These are phyloP conservation scores for Colletotrichum viniferum DNA, from an alignment of 2,329 filamentous ascomycete species.

Conservation along the genomic window DNA sequence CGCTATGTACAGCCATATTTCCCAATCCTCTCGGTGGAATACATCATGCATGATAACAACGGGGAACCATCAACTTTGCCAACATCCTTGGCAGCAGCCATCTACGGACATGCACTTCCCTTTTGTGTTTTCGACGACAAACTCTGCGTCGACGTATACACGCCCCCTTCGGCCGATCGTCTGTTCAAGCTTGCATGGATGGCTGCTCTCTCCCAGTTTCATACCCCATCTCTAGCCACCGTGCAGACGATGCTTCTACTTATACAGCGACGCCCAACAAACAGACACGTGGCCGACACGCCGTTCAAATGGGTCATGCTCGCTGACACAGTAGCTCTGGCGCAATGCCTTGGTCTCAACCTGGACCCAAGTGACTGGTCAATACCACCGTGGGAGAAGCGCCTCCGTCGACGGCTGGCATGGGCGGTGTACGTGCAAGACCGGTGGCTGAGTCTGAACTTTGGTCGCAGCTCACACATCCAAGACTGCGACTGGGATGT, in stretches of 20 bases:
- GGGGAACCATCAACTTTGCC: not conserved
- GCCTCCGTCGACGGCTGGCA: not conserved
- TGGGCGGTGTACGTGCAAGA: conserved; percentile 12
- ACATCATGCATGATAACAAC: not conserved
- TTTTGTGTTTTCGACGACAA: conserved; percentile 14
- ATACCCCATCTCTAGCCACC: not conserved
- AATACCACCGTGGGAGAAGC: conserved; percentile 4
- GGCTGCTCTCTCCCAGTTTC: not conserved
- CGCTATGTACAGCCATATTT: conserved; percentile 10
- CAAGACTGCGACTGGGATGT: conserved; percentile 11
- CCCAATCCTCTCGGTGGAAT: not conserved
- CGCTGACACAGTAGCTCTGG: not conserved
- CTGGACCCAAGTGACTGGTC: conserved; percentile 1
- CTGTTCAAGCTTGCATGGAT: conserved; percentile 12
- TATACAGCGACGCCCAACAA: conserved; percentile 12
- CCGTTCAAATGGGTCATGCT: conserved; percentile 19
- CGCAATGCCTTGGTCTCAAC: conserved; percentile 5
- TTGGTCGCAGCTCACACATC: conserved; percentile 6
- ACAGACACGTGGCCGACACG: conserved; percentile 9
- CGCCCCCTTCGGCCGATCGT: not conserved
- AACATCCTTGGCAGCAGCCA: not conserved
- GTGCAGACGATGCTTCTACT: conserved; percentile 12
- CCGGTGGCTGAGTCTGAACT: conserved; percentile 6
- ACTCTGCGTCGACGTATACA: conserved; percentile 1
- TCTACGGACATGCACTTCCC: conserved; percentile 1